Conservation (phyloP, 164 flowering plant species). For the Akebia trifoliata region DNA sequence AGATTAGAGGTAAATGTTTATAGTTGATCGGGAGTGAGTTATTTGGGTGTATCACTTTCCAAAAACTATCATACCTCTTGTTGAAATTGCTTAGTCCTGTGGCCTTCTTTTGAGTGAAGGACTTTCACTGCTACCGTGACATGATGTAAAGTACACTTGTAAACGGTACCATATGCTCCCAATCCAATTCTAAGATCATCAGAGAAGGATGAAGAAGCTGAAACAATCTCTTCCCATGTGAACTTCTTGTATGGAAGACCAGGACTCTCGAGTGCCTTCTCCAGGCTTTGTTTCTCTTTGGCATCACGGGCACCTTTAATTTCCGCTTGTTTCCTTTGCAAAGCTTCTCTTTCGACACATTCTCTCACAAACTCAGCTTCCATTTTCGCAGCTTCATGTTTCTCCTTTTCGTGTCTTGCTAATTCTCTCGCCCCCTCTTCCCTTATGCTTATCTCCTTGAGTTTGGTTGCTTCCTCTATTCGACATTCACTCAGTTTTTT, state of each 20-base stretch:
- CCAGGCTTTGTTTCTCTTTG: slow-evolving; percentile 57
- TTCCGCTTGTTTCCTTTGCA: slow-evolving; percentile 56
- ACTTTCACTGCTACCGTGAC: slow-evolving; percentile 76
- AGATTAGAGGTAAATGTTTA: too few relatives aligned
- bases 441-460: slow-evolving; percentile 41
- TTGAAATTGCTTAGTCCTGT: slow-evolving; percentile 55
- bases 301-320: slow-evolving; percentile 42
- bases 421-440: slow-evolving; percentile 53
- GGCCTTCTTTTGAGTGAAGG: slow-evolving; percentile 50
- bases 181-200: slow-evolving; percentile 61
- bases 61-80: slow-evolving; percentile 55
- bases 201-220: slow-evolving; percentile 73
- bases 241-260: slow-evolving; percentile 46
- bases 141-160: slow-evolving; percentile 65
- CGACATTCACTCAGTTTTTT: slow-evolving; percentile 41
- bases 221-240: slow-evolving; percentile 73
- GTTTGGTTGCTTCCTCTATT: slow-evolving; percentile 48
- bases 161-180: slow-evolving; percentile 81
- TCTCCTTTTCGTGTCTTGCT: slow-evolving; percentile 53
- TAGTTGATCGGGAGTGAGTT: background rate
- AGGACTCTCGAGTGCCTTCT: slow-evolving; percentile 34
- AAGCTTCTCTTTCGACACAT: slow-evolving; percentile 56
- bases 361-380: slow-evolving; percentile 50
- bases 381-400: slow-evolving; percentile 45
- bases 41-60: background rate